These are phyloP conservation scores for Sporothrix euskadiensis DNA, from an alignment of 2,329 filamentous ascomycete species.

Conservation along the genomic window DNA sequence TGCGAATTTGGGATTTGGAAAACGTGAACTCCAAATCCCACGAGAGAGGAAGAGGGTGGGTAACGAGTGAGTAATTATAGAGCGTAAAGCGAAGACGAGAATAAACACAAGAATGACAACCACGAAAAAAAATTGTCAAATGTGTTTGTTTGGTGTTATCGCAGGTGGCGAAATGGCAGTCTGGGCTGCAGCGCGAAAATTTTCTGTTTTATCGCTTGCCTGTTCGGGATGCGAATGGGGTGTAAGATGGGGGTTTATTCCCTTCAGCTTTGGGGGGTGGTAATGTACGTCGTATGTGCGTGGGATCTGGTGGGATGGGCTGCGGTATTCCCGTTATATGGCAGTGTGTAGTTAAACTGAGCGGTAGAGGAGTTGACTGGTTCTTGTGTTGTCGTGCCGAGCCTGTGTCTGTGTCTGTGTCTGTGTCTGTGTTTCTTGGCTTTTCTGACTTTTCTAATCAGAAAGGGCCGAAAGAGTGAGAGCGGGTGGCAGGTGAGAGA, in stretches of 20 bases:
- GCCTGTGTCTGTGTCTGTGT: neutral
- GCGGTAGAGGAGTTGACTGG: neutral
- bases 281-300: neutral
- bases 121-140: neutral
- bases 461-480: constrained; percentile 8
- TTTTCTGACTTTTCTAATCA: constrained; percentile 6
- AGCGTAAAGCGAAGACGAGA: constrained; percentile 12
- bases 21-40: neutral
- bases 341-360: neutral
- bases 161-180: constrained; percentile 28
- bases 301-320: neutral
- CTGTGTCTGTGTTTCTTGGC: neutral
- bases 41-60: neutral
- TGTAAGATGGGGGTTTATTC: constrained; percentile 21
- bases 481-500: neutral
- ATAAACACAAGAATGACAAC: constrained; percentile 16
- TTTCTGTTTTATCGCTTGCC: constrained; percentile 28
- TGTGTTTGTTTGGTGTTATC: constrained; percentile 26
- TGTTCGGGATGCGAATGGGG: constrained; percentile 26
- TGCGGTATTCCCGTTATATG: constrained; percentile 10
- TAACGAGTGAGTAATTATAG: constrained; percentile 22
- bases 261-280: constrained; percentile 2
- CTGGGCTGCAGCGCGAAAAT: constrained; percentile 24
- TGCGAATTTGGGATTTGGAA: neutral
- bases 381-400: neutral